Evolutionary conservation across 495 filamentous ascomycete genomes (phyloP), one percentile per base, ranked within the genome.

Genomic region (Hyaloscypha finlandica): DNA sequence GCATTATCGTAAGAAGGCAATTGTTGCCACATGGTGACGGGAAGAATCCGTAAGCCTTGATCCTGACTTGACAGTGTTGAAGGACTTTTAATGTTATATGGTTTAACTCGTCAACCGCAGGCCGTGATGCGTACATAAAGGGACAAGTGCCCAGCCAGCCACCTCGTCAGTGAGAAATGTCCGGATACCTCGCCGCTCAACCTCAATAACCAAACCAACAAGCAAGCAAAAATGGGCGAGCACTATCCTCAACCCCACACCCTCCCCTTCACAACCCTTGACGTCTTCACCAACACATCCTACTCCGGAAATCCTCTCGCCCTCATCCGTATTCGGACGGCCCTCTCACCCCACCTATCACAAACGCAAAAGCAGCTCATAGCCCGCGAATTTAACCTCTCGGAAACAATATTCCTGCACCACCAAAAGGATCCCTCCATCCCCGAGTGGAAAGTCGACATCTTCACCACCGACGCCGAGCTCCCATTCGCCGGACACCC

Each of bases 361-460:
- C 83, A 88, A 68, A 75, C 77, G 0, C 77, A 81, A 61, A 91
- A 91, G 71, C 89, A 88, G 74, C 76, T 68, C 52, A 88, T 96
- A 45, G 86, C 91, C 2, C 70, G 75, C 22, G 92, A 96, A 77
- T 94, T 94, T 87, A 94, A 94, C 69, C 82, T 92, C 69, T 92
- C 90, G 2, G 92, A 96, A 73, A 94, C 89, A 0, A 88, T 93
- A 57, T 96, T 94, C 77, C 77, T 96, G 14, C 86, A 93, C 74
- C 72, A 45, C 29, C 59, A 22, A 0, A 6, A 8, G 0, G 22
- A 30, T 11, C 45, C 65, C 29, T 48, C 35, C 4, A 20, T 58
- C 22, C 62, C 70, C 2, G 67, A 73, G 48, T 79, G 81, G 59
- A 66, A 79, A 6, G 85, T 93, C 69, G 88, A 92, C 75, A 94